Percentiles rank a stretch among this genome's conserved stretches.
phyloP scores from a whole-genome alignment of 179 eudicot genomes.

The Carnegiea gigantea region DNA sequence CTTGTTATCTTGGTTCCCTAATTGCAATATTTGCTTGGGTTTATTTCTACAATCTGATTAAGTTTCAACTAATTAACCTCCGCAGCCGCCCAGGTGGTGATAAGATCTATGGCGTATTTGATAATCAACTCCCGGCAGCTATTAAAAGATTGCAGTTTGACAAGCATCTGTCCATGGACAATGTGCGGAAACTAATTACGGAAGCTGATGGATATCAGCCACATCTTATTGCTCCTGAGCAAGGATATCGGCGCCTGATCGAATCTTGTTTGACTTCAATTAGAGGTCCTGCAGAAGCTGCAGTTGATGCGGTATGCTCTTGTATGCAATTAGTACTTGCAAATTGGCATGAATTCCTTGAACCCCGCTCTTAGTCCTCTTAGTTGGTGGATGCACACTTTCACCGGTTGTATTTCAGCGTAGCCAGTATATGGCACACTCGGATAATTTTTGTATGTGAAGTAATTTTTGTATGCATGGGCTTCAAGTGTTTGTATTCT shows the following conservation, averaged over 20 bases:
- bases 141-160: conserved; percentile 94
- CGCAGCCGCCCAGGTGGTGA: conserved; percentile 98
- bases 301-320: conserved; percentile 87
- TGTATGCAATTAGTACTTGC: neutral
- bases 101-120: conserved; percentile 81
- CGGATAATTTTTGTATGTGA: neutral
- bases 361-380: neutral
- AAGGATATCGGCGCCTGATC: conserved; percentile 93
- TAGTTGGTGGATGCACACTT: too few relatives aligned
- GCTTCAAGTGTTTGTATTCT: neutral
- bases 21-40: neutral
- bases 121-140: conserved; percentile 95
- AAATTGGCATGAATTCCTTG: neutral
- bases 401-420: neutral
- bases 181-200: conserved; percentile 78
- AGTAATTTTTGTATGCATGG: neutral
- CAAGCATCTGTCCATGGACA: conserved; percentile 93
- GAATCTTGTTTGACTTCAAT: conserved; percentile 77
- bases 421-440: neutral
- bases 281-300: conserved; percentile 94
- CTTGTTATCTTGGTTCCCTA: neutral
- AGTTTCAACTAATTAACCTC: neutral
- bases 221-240: conserved; percentile 98
- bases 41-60: neutral
- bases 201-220: conserved; percentile 99